Conservation (phyloP, 225 moss, liverwort and hornwort species). For the Sphagnum tenellum region DNA sequence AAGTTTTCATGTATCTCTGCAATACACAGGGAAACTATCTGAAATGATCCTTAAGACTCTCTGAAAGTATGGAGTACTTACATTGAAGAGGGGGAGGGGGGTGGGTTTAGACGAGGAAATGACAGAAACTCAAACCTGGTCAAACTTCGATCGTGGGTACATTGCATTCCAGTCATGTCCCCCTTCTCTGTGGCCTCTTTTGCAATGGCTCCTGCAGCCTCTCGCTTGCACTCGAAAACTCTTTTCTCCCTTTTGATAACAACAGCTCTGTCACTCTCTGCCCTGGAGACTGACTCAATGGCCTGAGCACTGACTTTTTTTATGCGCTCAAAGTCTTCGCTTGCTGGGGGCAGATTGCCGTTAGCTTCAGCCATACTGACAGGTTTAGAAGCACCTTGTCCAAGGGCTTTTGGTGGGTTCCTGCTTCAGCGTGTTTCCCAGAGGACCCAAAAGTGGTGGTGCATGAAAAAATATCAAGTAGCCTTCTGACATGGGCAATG, state of each 20-base stretch:
- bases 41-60: too few species aligned
- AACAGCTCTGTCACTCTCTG: constrained; percentile 23
- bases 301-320: too few species aligned
- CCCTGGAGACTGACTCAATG: too few species aligned
- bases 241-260: too few species aligned
- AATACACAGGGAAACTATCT: too few species aligned
- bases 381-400: too few species aligned
- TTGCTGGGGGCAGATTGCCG: too few species aligned
- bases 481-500: constrained; percentile 37
- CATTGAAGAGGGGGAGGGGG: constrained; percentile 58
- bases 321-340: too few species aligned
- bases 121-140: constrained; percentile 62
- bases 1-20: too few species aligned
- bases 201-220: constrained; percentile 59
- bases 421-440: constrained; percentile 20
- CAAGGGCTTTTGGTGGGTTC: too few species aligned
- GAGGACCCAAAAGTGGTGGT: constrained; percentile 53
- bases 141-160: constrained; percentile 65
- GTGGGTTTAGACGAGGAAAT: constrained; percentile 39
- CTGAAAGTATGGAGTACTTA: constrained; percentile 11
- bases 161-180: constrained; percentile 64
- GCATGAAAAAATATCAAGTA: constrained; percentile 52
- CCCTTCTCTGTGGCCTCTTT: constrained; percentile 70
- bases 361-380: too few species aligned
- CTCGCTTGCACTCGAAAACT: constrained; percentile 42